Base-by-base conservation (phyloP, 1,139 yeast genomes). In the Geotrichum cucujoidarum region DNA sequence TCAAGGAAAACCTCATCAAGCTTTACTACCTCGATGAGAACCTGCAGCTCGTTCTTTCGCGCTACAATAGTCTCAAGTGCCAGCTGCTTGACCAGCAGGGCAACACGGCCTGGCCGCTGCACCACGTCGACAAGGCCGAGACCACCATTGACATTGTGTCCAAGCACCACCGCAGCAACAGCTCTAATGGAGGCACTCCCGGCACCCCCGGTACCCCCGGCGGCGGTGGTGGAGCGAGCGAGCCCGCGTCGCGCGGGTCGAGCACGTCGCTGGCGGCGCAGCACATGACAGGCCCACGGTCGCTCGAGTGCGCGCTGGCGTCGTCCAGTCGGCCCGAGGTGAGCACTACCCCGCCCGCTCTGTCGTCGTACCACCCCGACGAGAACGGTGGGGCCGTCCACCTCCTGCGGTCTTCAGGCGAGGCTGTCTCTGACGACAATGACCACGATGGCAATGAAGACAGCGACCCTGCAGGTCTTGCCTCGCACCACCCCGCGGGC, bases 1-100 rank as follows among this genome's bases (percentile, higher is more conserved):
- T 45, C 24, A 25, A 50, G 35, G 48, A 59, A 39, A 48, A 58
- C 47, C 51, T 66, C 4, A 58, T 67, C 27, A 55, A 65, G 11
- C 52, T 67, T 43, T 65, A 65, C 44, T 64, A 64, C 53, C 54
- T 63, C 51, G 67, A 65, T 32, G 62, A 61, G 22, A 62, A 54
- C 17, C 53, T 67, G 38, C 65, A 64, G 41, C 59, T 64, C 8
- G 62, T 66, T 11, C 49, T 62, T 17, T 48, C 53, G 21, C 47
- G 53, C 43, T 63, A 61, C 43, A 60, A 57, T 31, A n/a, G n/a
- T n/a, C n/a, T n/a, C n/a, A n/a, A n/a, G n/a, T n/a, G n/a, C n/a
- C n/a, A n/a, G n/a, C n/a, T n/a, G n/a, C 47, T 10, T 4, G 14
- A 43, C 4, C 32, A 38, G 21, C 41, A 38, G 13, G 25, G 25